Evolutionary conservation across 1,284 basidiomycete species (phyloP), one percentile per base, ranked within the genome.

Genomic region (Marasmius fiardii): DNA sequence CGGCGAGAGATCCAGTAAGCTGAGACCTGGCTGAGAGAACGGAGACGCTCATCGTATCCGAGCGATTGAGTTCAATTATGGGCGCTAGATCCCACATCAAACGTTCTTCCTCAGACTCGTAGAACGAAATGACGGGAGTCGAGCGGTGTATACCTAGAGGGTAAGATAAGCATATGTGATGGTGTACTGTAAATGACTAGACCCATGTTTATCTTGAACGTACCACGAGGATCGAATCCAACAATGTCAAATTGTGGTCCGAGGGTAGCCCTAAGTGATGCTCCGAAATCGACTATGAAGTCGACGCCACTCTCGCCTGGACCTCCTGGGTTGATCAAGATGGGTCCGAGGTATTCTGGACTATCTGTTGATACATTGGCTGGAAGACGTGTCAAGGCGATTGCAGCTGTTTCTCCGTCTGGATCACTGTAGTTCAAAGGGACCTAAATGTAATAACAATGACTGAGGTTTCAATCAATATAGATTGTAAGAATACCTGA

Each of bases 241-340:
- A 83, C 69, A 10, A n/a, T n/a, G 58, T 82, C 79, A 57, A 74
- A 82, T 26, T 73, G 65, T 1, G 70, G 68, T 8, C 80, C 80
- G n/a, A 80, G 44, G 39, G 78, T 58, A 1, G 57, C 44, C 16
- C 68, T 65, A 23, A 80, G 55, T 2, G 56, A 41, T 4, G 62
- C 54, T 0, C 74, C 79, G 0, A 26, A 10, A 0, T 26, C 44
- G 1, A 63, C 48, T 16, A 77, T 58, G 0, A 71, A 31, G 10
- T 31, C 28, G 10, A 31, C 28, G 10, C 10, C 28, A 31, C 28
- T 31, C 10, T 10, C 28, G 35, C 79, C 79, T 8, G 79, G 79
- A 0, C 80, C 80, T 2, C 80, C 80, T 0, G 80, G 80, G 56
- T 83, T 83, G 62, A 80, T 64, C 2, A 81, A 64, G 20, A 82